A percentile compares a stretch with the other conserved stretches of the same genome.
Conservation (phyloP, 108 stramenopile species). For the Cyclotella baltica region DNA sequence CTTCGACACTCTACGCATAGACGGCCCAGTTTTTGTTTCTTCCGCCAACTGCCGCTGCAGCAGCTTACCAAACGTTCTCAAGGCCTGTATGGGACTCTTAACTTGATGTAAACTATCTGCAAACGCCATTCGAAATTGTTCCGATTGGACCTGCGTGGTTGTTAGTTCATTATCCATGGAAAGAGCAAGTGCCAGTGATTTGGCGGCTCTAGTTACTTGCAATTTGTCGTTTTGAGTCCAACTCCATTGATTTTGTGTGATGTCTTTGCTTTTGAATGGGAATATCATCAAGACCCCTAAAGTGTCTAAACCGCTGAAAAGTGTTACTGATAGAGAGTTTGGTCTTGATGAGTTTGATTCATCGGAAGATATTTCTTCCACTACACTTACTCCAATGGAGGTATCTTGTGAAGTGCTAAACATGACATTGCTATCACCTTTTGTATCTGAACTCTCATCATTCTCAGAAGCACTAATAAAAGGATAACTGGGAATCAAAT, state of each 20-base stretch:
- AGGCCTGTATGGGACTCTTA: slow-evolving; percentile 89
- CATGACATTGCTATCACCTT: not conserved
- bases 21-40: slow-evolving; percentile 14
- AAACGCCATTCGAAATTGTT: slow-evolving; percentile 61
- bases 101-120: slow-evolving; percentile 87
- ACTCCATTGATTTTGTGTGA: slow-evolving; percentile 27
- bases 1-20: slow-evolving; percentile 34
- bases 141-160: slow-evolving; percentile 54
- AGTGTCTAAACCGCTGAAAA: slow-evolving; percentile 83
- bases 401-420: slow-evolving; percentile 30
- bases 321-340: slow-evolving; percentile 74
- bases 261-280: slow-evolving; percentile 29
- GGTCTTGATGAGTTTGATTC: not conserved
- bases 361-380: slow-evolving; percentile 45
- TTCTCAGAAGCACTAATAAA: slow-evolving; percentile 42
- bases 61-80: slow-evolving; percentile 85
- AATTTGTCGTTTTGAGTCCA: slow-evolving; percentile 71
- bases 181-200: slow-evolving; percentile 80
- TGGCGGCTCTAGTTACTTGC: slow-evolving; percentile 76
- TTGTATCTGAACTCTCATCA: not conserved
- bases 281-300: slow-evolving; percentile 57
- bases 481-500: slow-evolving; percentile 55
- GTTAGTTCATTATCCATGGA: slow-evolving; percentile 82
- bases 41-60: slow-evolving; percentile 77
- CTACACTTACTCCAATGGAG: slow-evolving; percentile 51